phyloP scores from a whole-genome alignment of 805 yeast genomes.

The Suhomyces faveliae region DNA sequence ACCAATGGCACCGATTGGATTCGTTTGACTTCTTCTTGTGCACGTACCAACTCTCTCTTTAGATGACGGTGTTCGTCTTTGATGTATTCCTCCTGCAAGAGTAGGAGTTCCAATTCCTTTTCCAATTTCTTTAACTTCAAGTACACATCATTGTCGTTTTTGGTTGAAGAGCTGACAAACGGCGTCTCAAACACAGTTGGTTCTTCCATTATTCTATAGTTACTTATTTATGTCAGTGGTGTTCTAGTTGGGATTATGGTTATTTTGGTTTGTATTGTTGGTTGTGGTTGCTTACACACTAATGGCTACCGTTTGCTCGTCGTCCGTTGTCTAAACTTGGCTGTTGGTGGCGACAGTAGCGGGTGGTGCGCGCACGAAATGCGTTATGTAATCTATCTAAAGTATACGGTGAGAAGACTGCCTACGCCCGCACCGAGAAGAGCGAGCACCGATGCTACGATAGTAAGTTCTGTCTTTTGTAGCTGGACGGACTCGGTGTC shows the following conservation, averaged over 20 bases:
- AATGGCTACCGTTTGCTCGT: background rate
- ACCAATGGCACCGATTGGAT: conserved; percentile 97
- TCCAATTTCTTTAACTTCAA: conserved; percentile 82
- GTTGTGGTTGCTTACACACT: background rate
- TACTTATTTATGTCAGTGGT: too few relatives aligned
- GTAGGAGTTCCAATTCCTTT: conserved; percentile 80
- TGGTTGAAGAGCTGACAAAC: conserved; percentile 2
- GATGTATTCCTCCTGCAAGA: conserved; percentile 91
- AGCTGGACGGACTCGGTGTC: conserved; percentile 14
- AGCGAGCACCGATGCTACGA: conserved; percentile 13
- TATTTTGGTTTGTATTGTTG: conserved; percentile 5
- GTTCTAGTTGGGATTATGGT: too few relatives aligned
- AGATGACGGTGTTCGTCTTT: conserved; percentile 97
- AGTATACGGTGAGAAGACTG: conserved; percentile 17
- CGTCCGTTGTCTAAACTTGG: background rate
- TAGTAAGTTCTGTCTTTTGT: conserved; percentile 23
- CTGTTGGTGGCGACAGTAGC: conserved; percentile 9
- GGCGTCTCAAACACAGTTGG: conserved; percentile 15
- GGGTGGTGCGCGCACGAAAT: conserved; percentile 6
- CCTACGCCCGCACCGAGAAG: conserved; percentile 20
- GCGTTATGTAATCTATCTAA: conserved; percentile 9
- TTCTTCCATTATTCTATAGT: conserved; percentile 19
- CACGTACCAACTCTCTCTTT: conserved; percentile 89
- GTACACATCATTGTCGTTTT: conserved; percentile 65
- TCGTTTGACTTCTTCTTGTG: conserved; percentile 97